These are phyloP conservation scores for Kazachstania psychrophila DNA, from an alignment of 805 yeast genomes.

Conservation along the genomic window DNA sequence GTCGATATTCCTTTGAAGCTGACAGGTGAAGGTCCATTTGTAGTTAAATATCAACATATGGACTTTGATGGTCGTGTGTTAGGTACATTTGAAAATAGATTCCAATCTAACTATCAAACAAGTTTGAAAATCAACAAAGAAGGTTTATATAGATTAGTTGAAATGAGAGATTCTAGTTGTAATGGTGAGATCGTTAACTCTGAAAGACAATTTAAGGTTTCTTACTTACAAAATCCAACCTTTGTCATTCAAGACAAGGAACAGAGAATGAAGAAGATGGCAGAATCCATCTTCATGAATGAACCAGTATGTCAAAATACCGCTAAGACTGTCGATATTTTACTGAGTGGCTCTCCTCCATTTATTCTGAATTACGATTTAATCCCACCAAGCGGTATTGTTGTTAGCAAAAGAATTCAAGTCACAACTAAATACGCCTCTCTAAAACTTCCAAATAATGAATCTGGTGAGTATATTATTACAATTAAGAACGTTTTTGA, in stretches of 20 bases:
- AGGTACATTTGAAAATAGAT: constrained; percentile 16
- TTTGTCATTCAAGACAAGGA: constrained; percentile 34
- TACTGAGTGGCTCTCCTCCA: constrained; percentile 52
- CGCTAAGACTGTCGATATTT: constrained; percentile 41
- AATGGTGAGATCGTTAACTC: constrained; percentile 36
- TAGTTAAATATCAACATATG: constrained; percentile 29
- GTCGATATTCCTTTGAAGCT: constrained; percentile 51
- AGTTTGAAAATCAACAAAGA: constrained; percentile 32
- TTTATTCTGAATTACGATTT: constrained; percentile 63
- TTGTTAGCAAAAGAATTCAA: constrained; percentile 33
- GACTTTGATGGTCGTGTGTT: constrained; percentile 24
- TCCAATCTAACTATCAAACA: constrained; percentile 27
- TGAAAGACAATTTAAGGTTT: constrained; percentile 31
- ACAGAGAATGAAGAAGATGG: constrained; percentile 15
- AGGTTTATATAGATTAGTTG: constrained; percentile 40
- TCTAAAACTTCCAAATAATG: constrained; percentile 35
- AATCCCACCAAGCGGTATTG: constrained; percentile 45
- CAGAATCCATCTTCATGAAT: constrained; percentile 26
- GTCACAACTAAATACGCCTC: constrained; percentile 46
- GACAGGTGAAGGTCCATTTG: constrained; percentile 49
- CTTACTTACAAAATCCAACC: constrained; percentile 40
- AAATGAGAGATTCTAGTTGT: constrained; percentile 44
- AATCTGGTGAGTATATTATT: constrained; percentile 55
- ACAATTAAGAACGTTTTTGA: constrained; percentile 57
- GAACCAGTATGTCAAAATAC: constrained; percentile 40